Base-by-base conservation (phyloP, 495 filamentous ascomycete genomes). In the Neurospora africana region DNA sequence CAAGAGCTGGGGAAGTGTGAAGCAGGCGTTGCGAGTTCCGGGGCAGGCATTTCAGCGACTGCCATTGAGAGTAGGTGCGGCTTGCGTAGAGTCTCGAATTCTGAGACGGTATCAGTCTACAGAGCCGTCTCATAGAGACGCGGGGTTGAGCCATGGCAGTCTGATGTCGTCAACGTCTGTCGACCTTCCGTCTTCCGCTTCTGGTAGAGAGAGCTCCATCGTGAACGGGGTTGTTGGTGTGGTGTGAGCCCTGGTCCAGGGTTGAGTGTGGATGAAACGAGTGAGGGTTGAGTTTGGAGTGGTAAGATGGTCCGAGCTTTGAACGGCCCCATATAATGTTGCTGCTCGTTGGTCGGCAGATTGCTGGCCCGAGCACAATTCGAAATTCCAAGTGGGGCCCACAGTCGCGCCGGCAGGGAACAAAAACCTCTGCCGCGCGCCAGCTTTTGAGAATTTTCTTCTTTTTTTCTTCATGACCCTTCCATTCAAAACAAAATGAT, bases 401-500 rank as follows among this genome's bases (percentile, higher is more conserved):
- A 30, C 33, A 30, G 37, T 58, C 17, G 9, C 33, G 30, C 27
- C 69, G 23, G 41, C 23, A 35, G 37, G 11, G 47, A 58, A 67
- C 67, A 74, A 77, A 80, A 78, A 76, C 35, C 39, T 9, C 47
- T 68, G 43, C 70, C 71, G 35, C 21, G 69, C 40, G 44, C 7
- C 17, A 39, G 70, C 67, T 74, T 65, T 77, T 74, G 47, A 69
- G 74, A 69, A 74, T 74, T 79, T 75, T 81, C 78, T 81, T 83
- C 77, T 80, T 84, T 87, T 84, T 87, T 88, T 82, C 84, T 89
- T 81, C 88, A 89, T 84, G 86, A 95, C 97, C 94, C 93, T 97
- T 97, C 94, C 93, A 92, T 97, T 97, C 92, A 90, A 90, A 90
- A 84, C 81, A 86, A 91, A 92, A 96, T 98, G 95, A 99, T 98